Evolutionary conservation across 176 grass and related monocot genomes (phyloP).

Genomic region (Cenchrus americanus): DNA sequence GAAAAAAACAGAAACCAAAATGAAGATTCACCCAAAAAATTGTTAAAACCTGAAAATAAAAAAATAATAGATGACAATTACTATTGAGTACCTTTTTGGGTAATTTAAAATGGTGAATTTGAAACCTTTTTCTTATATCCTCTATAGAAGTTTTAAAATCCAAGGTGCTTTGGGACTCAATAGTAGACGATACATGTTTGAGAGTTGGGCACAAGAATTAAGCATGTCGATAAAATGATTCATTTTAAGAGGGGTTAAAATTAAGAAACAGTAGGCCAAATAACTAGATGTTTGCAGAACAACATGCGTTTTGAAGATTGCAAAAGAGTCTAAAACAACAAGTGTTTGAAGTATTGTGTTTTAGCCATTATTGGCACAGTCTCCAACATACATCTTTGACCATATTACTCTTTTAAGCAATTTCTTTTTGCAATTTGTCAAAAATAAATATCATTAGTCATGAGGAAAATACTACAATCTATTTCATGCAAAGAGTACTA

Average conservation of each 20-base stretch:
- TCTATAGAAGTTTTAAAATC: not conserved
- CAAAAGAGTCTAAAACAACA: too few species aligned
- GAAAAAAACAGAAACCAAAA: not conserved
- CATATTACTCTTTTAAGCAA: not conserved
- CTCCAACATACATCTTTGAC: not conserved
- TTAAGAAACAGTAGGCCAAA: not conserved
- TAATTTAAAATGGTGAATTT: not conserved
- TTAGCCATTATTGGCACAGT: not conserved
- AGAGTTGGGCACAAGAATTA: not conserved
- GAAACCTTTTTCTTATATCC: not conserved
- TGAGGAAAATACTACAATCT: not conserved
- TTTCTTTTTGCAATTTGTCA: not conserved
- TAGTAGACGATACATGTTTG: not conserved
- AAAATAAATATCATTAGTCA: not conserved
- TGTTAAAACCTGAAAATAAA: not conserved
- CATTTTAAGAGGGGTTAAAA: not conserved
- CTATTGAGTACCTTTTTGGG: not conserved
- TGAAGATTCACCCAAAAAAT: not conserved
- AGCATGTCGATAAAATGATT: not conserved
- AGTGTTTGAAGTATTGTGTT: not conserved
- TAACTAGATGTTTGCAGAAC: not conserved
- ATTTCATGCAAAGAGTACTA: not conserved
- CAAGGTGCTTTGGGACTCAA: not conserved
- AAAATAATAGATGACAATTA: not conserved
- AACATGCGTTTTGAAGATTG: not conserved